Conservation (phyloP, 768 basidiomycete species). For the Mycena albidolilacea region DNA sequence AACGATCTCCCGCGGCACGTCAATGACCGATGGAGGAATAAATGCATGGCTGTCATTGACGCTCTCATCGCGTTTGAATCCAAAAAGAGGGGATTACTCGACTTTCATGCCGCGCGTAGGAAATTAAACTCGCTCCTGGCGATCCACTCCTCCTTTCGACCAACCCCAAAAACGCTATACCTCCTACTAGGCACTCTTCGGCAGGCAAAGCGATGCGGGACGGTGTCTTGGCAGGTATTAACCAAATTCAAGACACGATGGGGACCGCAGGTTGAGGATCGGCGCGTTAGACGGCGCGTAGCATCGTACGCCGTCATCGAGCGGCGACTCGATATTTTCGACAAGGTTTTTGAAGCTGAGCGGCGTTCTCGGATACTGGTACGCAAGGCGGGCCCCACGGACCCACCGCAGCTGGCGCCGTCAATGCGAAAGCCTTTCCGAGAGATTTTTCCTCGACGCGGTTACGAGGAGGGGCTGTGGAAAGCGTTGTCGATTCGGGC, state of each 20-base stretch:
- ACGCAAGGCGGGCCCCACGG: slow-evolving; percentile 6
- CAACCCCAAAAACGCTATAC: slow-evolving; percentile 72
- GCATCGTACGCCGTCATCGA: slow-evolving; percentile 75
- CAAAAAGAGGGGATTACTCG: slow-evolving; percentile 54
- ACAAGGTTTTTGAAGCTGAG: slow-evolving; percentile 46
- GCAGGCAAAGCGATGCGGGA: slow-evolving; percentile 66
- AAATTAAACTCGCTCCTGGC: slow-evolving; percentile 61
- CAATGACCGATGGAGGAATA: slow-evolving; percentile 48
- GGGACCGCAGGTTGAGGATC: slow-evolving; percentile 70
- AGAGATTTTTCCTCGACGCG: slow-evolving; percentile 29
- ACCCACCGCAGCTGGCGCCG: slow-evolving; percentile 1
- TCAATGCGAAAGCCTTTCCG: slow-evolving; percentile 22
- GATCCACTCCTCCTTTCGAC: slow-evolving; percentile 64
- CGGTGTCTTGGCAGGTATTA: slow-evolving; percentile 63
- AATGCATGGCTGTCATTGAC: slow-evolving; percentile 70
- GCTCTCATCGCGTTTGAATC: slow-evolving; percentile 58
- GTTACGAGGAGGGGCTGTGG: slow-evolving; percentile 35
- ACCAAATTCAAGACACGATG: slow-evolving; percentile 65
- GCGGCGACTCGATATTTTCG: slow-evolving; percentile 68
- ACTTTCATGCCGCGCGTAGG: slow-evolving; percentile 60
- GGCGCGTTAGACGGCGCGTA: slow-evolving; percentile 72
- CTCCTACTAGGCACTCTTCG: slow-evolving; percentile 70
- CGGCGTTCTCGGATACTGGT: slow-evolving; percentile 19
- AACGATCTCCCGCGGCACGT: slow-evolving; percentile 61
- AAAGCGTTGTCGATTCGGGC: slow-evolving; percentile 26